These are phyloP conservation scores for Camelina sativa DNA, from an alignment of 345 rosid species.

Conservation along the genomic window DNA sequence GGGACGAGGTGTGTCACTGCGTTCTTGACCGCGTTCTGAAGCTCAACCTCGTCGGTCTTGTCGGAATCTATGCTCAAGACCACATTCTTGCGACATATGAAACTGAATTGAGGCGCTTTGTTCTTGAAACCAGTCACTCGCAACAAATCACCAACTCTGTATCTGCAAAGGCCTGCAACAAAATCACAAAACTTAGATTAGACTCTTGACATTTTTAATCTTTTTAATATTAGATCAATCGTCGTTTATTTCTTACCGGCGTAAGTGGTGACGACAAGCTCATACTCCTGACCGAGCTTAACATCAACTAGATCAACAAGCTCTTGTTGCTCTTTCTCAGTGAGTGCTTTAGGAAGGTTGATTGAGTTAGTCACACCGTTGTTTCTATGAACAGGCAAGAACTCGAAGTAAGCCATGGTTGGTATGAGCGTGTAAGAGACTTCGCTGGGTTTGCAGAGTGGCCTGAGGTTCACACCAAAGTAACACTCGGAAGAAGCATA, in stretches of 20 bases:
- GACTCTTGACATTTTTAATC: not conserved
- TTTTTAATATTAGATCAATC: not conserved
- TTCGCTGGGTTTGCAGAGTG: conserved; percentile 85
- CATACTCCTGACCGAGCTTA: conserved; percentile 91
- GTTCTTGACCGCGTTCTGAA: conserved; percentile 84
- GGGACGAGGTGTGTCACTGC: conserved; percentile 83
- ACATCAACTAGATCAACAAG: conserved; percentile 94
- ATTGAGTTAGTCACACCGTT: conserved; percentile 63
- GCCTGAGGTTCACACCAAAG: conserved; percentile 85
- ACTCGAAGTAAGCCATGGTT: conserved; percentile 94
- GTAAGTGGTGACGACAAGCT: conserved; percentile 96
- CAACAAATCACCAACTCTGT: conserved; percentile 90
- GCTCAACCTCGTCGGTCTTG: conserved; percentile 97
- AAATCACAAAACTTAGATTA: conserved; percentile 11
- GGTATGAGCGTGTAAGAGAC: conserved; percentile 93
- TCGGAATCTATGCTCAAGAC: conserved; percentile 89
- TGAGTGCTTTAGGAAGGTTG: conserved; percentile 68
- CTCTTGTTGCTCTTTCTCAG: conserved; percentile 76
- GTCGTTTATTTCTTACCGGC: conserved; percentile 56
- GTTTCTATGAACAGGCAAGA: conserved; percentile 79
- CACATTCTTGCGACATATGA: conserved; percentile 95
- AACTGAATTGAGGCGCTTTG: conserved; percentile 93
- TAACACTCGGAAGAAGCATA: conserved; percentile 99
- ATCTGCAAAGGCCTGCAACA: conserved; percentile 75
- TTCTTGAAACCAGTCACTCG: conserved; percentile 95